A percentile compares a stretch with the other conserved stretches of the same genome.
These are phyloP conservation scores for Microthlaspi erraticum DNA, from an alignment of 345 rosid species.

Conservation along the genomic window DNA sequence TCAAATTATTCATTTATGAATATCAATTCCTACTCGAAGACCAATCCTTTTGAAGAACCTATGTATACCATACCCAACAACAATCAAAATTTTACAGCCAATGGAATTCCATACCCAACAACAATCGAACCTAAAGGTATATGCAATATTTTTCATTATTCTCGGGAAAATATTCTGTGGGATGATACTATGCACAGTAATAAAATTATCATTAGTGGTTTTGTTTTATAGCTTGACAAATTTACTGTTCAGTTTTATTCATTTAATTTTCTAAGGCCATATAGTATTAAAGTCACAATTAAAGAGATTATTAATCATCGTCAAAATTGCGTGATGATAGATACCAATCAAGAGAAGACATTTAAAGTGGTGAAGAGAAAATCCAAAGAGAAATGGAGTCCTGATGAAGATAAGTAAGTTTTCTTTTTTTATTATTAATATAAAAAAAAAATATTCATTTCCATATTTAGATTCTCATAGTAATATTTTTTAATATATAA, in stretches of 20 bases:
- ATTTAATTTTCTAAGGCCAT: neutral
- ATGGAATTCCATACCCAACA: neutral
- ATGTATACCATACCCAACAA: neutral
- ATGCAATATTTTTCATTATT: neutral
- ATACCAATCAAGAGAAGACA: neutral
- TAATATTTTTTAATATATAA: too few species aligned
- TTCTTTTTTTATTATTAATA: neutral
- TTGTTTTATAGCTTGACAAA: neutral
- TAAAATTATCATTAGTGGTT: neutral
- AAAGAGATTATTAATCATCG: neutral
- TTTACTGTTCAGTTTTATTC: neutral
- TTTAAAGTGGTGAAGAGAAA: neutral
- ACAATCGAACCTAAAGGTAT: neutral
- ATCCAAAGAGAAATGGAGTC: neutral
- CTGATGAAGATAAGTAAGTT: neutral
- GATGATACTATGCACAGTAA: neutral
- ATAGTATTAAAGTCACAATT: neutral
- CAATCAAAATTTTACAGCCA: neutral
- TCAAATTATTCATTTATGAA: neutral
- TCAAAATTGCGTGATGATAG: neutral
- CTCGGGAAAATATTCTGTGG: neutral
- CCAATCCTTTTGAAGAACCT: neutral
- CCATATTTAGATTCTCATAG: neutral
- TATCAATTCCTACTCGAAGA: neutral
- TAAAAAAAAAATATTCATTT: neutral